Evolutionary conservation across 192 early-diverging fungal species (phyloP).

Genomic region (Rhizophagus sp.): DNA sequence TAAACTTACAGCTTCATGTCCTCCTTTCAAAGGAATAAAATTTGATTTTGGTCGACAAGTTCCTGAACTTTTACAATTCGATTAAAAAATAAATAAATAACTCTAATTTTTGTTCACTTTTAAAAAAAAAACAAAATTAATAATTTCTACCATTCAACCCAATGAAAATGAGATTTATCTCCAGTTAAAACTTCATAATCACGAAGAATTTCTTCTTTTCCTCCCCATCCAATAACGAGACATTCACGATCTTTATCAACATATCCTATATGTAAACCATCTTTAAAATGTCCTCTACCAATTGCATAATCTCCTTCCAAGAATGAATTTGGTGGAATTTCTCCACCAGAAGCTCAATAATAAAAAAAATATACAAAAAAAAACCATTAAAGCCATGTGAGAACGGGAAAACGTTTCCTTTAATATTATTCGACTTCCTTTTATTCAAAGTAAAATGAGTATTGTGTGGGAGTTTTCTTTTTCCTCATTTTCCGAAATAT

Average conservation of each 20-base stretch:
- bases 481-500: no score
- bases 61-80: not conserved
- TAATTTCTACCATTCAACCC: not conserved
- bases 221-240: not conserved
- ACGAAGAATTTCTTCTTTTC: not conserved
- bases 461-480: no score
- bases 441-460: no score
- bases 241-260: not conserved
- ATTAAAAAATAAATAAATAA: no score
- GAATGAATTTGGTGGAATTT: not conserved
- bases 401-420: no score
- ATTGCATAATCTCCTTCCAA: not conserved
- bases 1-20: not conserved
- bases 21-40: not conserved
- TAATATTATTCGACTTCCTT: no score
- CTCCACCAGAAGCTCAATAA: not conserved
- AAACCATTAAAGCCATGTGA: no score
- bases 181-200: not conserved
- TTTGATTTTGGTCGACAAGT: not conserved
- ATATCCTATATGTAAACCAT: not conserved
- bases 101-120: no score
- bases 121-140: not conserved
- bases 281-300: not conserved
- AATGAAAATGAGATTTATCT: slow-evolving; percentile 6
- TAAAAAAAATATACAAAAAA: no score